These are phyloP conservation scores for Penstemon barbatus DNA, from an alignment of 257 asterid species.

Conservation along the genomic window DNA sequence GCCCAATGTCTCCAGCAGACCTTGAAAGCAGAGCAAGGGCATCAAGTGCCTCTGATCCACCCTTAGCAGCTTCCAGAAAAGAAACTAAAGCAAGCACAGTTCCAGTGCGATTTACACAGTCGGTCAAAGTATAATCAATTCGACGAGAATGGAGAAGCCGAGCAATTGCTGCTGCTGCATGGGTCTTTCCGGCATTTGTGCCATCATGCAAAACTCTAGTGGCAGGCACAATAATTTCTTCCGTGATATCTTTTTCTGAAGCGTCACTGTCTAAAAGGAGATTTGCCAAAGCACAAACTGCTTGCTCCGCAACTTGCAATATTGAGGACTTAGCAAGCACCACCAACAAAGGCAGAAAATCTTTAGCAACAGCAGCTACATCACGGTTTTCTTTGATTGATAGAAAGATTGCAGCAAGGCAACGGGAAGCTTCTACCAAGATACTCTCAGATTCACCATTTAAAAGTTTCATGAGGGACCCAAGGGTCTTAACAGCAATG, in stretches of 20 bases:
- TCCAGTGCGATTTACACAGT: slow-evolving; percentile 79
- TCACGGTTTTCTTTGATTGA: slow-evolving; percentile 86
- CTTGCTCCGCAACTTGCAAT: slow-evolving; percentile 91
- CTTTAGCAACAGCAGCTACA: slow-evolving; percentile 78
- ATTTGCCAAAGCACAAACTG: slow-evolving; percentile 94
- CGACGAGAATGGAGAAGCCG: slow-evolving; percentile 78
- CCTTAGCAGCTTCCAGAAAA: slow-evolving; percentile 73
- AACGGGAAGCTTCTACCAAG: slow-evolving; percentile 70
- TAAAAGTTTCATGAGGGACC: slow-evolving; percentile 65
- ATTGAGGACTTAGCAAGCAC: slow-evolving; percentile 70
- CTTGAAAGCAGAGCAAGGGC: slow-evolving; percentile 86
- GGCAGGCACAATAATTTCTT: slow-evolving; percentile 80
- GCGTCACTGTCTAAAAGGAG: slow-evolving; percentile 83
- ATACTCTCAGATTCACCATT: slow-evolving; percentile 66
- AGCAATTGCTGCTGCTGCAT: slow-evolving; percentile 93
- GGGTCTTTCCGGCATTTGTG: slow-evolving; percentile 67
- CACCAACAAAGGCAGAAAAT: slow-evolving; percentile 66
- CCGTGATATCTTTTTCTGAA: slow-evolving; percentile 67
- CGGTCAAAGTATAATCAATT: slow-evolving; percentile 60
- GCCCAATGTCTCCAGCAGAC: slow-evolving; percentile 54
- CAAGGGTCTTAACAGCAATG: slow-evolving; percentile 67
- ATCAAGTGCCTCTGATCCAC: slow-evolving; percentile 77
- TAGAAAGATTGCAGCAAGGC: slow-evolving; percentile 88
- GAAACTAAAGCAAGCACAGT: slow-evolving; percentile 88
- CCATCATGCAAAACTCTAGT: slow-evolving; percentile 89